Conservation (phyloP, 768 basidiomycete genomes). For the Naematelia aurantialba region DNA sequence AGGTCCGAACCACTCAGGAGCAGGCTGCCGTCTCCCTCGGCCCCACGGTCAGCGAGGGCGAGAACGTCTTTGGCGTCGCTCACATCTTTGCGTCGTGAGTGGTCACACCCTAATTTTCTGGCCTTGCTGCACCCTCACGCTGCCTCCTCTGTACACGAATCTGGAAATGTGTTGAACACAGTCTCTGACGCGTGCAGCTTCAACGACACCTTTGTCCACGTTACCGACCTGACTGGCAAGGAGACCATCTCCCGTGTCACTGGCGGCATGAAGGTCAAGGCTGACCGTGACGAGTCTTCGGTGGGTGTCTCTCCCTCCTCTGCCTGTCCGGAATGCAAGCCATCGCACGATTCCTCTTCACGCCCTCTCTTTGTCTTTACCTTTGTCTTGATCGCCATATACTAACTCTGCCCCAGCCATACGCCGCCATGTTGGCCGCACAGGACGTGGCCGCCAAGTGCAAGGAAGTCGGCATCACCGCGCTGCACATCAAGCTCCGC, state of each 20-base stretch:
- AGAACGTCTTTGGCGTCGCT: slow-evolving; percentile 95
- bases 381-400: not conserved
- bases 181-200: slow-evolving; percentile 54
- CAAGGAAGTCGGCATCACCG: slow-evolving; percentile 97
- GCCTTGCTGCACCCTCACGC: not conserved
- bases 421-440: slow-evolving; percentile 93
- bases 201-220: slow-evolving; percentile 99
- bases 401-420: slow-evolving; percentile 31
- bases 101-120: not conserved
- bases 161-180: not conserved
- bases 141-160: not conserved
- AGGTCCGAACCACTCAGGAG: slow-evolving; percentile 58
- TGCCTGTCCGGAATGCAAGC: too few species aligned
- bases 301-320: slow-evolving; percentile 48
- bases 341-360: slow-evolving; percentile 4
- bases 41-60: slow-evolving; percentile 92
- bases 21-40: slow-evolving; percentile 85
- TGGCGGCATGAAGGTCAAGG: slow-evolving; percentile 99
- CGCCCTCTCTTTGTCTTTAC: slow-evolving; percentile 3
- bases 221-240: slow-evolving; percentile 97
- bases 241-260: slow-evolving; percentile 99
- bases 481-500: slow-evolving; percentile 97
- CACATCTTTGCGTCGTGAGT: slow-evolving; percentile 87
- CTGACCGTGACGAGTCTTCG: slow-evolving; percentile 99
- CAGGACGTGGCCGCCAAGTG: slow-evolving; percentile 95